Percentiles rank a stretch among this genome's conserved stretches.
These are phyloP conservation scores for Royoungia palumana DNA, from an alignment of 768 basidiomycete species.

Conservation along the genomic window DNA sequence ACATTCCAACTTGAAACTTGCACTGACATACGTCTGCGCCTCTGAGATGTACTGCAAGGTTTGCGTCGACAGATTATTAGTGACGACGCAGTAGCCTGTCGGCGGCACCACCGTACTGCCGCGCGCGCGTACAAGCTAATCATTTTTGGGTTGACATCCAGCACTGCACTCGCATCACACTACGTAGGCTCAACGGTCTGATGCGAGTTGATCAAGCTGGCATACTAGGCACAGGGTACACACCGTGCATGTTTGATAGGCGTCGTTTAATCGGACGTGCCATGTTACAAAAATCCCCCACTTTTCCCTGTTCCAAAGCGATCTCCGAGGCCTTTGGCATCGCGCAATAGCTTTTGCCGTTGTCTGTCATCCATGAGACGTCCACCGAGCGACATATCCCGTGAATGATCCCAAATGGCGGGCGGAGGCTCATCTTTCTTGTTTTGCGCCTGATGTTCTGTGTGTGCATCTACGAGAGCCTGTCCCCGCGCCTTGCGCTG, in stretches of 20 bases:
- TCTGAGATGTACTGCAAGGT: neutral
- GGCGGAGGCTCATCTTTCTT: constrained; percentile 47
- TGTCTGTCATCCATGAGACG: constrained; percentile 87
- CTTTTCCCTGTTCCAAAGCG: constrained; percentile 74
- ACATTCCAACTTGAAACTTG: constrained; percentile 15
- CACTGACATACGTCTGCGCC: constrained; percentile 2
- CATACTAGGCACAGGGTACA: neutral
- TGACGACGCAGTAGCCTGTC: neutral
- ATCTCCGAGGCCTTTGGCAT: constrained; percentile 78
- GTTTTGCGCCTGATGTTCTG: constrained; percentile 34
- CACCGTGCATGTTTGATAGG: neutral
- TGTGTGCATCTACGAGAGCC: constrained; percentile 56
- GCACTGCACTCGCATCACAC: too few relatives aligned
- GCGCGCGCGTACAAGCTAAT: neutral
- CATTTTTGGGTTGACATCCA: neutral
- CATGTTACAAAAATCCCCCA: constrained; percentile 55
- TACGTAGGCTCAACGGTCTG: neutral
- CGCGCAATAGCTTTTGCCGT: constrained; percentile 71
- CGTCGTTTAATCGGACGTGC: neutral
- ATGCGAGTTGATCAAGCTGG: neutral
- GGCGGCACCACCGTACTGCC: neutral
- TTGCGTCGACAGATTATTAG: neutral
- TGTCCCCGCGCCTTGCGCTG: constrained; percentile 50
- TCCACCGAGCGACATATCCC: constrained; percentile 88
- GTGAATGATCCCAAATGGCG: constrained; percentile 86